phyloP scores from a whole-genome alignment of 257 asterid species.

The Forsythia viridissima region DNA sequence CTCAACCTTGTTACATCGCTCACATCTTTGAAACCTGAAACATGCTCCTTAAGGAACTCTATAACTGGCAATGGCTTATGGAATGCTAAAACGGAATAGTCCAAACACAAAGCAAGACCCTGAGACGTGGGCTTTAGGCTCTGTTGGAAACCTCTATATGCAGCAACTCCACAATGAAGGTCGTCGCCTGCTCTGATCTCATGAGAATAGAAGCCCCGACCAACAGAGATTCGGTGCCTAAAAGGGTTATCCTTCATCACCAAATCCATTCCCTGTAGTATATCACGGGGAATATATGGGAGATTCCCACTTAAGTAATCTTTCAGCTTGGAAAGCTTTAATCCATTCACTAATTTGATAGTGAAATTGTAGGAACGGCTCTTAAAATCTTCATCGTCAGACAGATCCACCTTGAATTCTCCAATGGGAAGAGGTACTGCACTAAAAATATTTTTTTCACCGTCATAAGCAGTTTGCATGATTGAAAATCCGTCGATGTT shows the following conservation, averaged over 20 bases:
- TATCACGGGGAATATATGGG: constrained; percentile 51
- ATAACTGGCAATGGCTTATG: constrained; percentile 51
- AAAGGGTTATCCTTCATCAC: constrained; percentile 75
- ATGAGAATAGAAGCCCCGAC: constrained; percentile 45
- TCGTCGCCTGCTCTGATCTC: constrained; percentile 25
- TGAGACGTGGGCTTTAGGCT: constrained; percentile 63
- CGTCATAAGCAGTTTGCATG: constrained; percentile 54
- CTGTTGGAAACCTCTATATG: constrained; percentile 55
- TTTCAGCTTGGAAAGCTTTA: constrained; percentile 44
- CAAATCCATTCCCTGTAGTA: constrained; percentile 66
- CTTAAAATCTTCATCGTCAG: constrained; percentile 43
- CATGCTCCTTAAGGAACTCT: constrained; percentile 41
- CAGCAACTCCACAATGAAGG: constrained; percentile 51
- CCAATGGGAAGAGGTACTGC: constrained; percentile 46
- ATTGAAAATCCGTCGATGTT: constrained; percentile 15
- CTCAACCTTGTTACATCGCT: constrained; percentile 22
- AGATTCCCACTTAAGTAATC: constrained; percentile 50
- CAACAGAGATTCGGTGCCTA: constrained; percentile 36
- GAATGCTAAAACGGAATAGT: constrained; percentile 54
- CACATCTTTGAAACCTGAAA: constrained; percentile 21
- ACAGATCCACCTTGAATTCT: constrained; percentile 31
- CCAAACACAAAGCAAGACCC: constrained; percentile 59
- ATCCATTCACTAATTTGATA: constrained; percentile 43
- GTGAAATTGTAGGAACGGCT: constrained; percentile 36
- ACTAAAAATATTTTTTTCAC: constrained; percentile 68